phyloP scores from a whole-genome alignment of 2,329 filamentous ascomycete species.

The Ceratocystis huliohia region DNA sequence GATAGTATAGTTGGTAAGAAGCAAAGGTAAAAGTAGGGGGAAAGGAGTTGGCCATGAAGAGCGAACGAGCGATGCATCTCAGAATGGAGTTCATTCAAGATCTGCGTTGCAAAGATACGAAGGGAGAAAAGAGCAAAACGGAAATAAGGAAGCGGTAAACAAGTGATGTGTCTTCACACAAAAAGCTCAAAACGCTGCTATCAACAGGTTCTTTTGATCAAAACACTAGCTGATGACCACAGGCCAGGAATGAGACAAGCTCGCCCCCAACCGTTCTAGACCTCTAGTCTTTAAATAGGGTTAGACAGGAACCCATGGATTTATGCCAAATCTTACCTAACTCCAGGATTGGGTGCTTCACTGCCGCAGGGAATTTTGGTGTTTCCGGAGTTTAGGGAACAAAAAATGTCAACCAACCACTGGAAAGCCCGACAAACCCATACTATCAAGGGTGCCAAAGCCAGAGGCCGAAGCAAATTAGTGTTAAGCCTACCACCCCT shows the following conservation, averaged over 20 bases:
- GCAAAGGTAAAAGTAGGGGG: too few relatives aligned
- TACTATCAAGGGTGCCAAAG: neutral
- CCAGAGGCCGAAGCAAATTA: neutral
- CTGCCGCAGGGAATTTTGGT: neutral
- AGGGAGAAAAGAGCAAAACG: too few relatives aligned
- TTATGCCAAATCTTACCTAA: neutral
- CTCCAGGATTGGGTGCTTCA: neutral
- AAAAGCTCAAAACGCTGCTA: too few relatives aligned
- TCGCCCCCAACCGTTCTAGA: neutral
- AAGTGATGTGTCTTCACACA: too few relatives aligned
- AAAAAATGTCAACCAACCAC: conserved; percentile 2
- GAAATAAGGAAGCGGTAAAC: too few relatives aligned
- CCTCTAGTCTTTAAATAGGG: neutral
- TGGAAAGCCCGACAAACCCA: neutral
- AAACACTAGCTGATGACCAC: neutral
- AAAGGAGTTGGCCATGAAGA: too few relatives aligned
- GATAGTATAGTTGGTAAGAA: too few relatives aligned
- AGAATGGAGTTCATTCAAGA: too few relatives aligned
- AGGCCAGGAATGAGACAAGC: too few relatives aligned
- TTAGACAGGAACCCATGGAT: neutral
- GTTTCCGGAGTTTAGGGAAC: neutral
- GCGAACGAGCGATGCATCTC: too few relatives aligned
- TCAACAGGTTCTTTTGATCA: neutral
- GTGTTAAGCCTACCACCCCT: neutral
- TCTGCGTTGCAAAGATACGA: too few relatives aligned